Evolutionary conservation across 192 early-diverging fungal genomes (phyloP).

Genomic region (Radiomyces spectabilis): DNA sequence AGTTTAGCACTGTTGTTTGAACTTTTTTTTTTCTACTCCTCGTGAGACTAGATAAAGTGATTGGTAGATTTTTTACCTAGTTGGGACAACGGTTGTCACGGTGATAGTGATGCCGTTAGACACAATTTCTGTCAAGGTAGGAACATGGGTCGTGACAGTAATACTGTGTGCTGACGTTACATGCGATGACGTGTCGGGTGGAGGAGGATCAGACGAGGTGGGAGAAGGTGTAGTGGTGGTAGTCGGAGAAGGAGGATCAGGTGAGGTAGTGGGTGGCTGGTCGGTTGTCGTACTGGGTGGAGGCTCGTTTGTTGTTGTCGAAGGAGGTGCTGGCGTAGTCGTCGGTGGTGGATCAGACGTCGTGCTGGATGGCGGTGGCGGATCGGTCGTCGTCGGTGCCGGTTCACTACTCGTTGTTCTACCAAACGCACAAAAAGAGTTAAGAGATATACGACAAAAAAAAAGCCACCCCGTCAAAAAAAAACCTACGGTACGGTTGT

Average conservation of each 20-base stretch:
- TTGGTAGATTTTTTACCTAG: not conserved
- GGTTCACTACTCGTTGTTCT: not conserved
- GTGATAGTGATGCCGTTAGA: not conserved
- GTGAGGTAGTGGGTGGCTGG: not conserved
- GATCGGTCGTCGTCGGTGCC: not conserved
- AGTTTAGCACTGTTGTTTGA: not conserved
- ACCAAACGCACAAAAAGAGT: not conserved
- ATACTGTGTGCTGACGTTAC: not conserved
- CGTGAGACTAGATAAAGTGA: not conserved
- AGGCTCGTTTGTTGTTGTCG: not conserved
- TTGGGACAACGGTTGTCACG: not conserved
- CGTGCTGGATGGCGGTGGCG: not conserved
- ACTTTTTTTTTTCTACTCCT: not conserved
- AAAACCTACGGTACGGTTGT: not conserved
- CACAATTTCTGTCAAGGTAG: not conserved
- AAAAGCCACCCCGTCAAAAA: too few species aligned
- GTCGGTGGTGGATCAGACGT: not conserved
- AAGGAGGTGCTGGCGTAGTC: not conserved
- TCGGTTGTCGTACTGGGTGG: not conserved
- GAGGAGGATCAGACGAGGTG: not conserved
- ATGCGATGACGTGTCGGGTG: not conserved
- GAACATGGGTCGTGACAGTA: not conserved
- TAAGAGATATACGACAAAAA: too few species aligned
- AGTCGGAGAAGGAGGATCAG: not conserved
- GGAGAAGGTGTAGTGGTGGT: not conserved